Conservation (phyloP, 768 basidiomycete genomes). For the Saitozyma podzolica region DNA sequence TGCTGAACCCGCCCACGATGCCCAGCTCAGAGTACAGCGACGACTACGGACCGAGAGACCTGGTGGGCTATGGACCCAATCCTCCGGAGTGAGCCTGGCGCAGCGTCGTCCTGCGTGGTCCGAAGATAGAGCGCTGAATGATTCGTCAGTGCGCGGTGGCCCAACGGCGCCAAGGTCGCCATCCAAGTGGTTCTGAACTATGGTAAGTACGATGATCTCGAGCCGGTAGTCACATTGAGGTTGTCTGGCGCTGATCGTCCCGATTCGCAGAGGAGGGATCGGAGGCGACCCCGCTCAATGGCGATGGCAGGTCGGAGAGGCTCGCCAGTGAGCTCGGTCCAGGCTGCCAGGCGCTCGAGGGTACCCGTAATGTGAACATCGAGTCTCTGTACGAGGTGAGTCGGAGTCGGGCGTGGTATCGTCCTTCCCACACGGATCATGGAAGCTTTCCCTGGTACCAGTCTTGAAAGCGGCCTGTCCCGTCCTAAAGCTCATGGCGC, state of each 20-base stretch:
- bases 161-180: slow-evolving; percentile 38
- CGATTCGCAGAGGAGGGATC: slow-evolving; percentile 29
- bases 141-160: slow-evolving; percentile 33
- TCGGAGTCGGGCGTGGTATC: background rate
- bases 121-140: background rate
- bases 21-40: background rate
- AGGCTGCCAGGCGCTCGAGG: slow-evolving; percentile 15
- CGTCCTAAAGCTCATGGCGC: background rate
- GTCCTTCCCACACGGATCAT: background rate
- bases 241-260: background rate
- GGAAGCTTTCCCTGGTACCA: background rate
- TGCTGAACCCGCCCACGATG: background rate
- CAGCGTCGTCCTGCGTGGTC: background rate
- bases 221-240: background rate
- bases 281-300: slow-evolving; percentile 32
- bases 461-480: background rate
- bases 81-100: slow-evolving; percentile 24
- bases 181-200: slow-evolving; percentile 45
- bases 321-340: slow-evolving; percentile 40
- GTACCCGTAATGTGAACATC: slow-evolving; percentile 34
- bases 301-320: slow-evolving; percentile 30
- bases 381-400: slow-evolving; percentile 40
- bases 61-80: slow-evolving; percentile 30
- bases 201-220: slow-evolving; percentile 16
- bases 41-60: slow-evolving; percentile 31